Conservation (phyloP, 495 filamentous ascomycete genomes). For the Penicillium desertorum region DNA sequence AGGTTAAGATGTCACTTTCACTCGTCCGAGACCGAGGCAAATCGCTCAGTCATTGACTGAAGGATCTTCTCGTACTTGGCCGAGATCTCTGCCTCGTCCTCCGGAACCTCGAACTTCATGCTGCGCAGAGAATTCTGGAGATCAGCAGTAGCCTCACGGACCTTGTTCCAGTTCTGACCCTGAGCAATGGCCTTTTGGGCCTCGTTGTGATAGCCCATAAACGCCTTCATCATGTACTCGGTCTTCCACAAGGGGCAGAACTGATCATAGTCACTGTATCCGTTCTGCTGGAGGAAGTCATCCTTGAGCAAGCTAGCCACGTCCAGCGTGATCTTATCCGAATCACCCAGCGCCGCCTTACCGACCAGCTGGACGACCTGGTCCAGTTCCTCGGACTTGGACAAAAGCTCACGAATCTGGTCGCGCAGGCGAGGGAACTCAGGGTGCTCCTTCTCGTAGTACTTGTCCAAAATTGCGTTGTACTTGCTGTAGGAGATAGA, state of each 20-base stretch:
- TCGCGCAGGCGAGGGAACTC: slow-evolving; percentile 93
- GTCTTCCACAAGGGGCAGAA: slow-evolving; percentile 99
- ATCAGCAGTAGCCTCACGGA: slow-evolving; percentile 84
- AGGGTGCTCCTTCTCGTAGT: slow-evolving; percentile 86
- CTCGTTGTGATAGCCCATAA: slow-evolving; percentile 98
- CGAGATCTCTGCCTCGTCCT: slow-evolving; percentile 67
- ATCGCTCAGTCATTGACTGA: slow-evolving; percentile 91
- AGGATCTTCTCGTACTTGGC: slow-evolving; percentile 93
- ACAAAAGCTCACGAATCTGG: slow-evolving; percentile 86
- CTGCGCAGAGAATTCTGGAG: slow-evolving; percentile 77
- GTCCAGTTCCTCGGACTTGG: slow-evolving; percentile 94
- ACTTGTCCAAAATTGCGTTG: slow-evolving; percentile 79
- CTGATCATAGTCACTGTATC: slow-evolving; percentile 97
- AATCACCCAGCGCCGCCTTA: slow-evolving; percentile 92
- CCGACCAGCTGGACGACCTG: slow-evolving; percentile 98
- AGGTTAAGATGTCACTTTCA: slow-evolving; percentile 45
- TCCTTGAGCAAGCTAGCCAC: slow-evolving; percentile 92
- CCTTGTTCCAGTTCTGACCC: slow-evolving; percentile 86
- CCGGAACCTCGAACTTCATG: slow-evolving; percentile 96
- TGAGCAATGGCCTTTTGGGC: slow-evolving; percentile 91
- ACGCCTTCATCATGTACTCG: slow-evolving; percentile 99
- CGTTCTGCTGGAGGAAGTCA: slow-evolving; percentile 98
- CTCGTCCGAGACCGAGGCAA: slow-evolving; percentile 91
- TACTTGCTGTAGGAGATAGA: slow-evolving; percentile 97
- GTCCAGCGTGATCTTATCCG: slow-evolving; percentile 98